phyloP scores from a whole-genome alignment of 495 filamentous ascomycete genomes.

The Penicillium argentinense region DNA sequence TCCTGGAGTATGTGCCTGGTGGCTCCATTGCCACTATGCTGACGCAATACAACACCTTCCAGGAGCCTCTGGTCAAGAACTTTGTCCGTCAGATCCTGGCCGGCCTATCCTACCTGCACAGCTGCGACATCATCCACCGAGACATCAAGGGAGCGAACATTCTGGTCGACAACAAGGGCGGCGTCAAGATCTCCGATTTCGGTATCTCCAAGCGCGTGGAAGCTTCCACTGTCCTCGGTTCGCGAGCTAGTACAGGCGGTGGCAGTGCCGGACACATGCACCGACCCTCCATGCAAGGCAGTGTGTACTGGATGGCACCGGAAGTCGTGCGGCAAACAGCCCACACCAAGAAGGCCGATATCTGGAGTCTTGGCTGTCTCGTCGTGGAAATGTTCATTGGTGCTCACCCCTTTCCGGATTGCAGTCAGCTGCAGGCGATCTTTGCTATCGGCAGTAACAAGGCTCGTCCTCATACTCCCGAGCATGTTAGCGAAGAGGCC shows the following conservation, averaged over 20 bases:
- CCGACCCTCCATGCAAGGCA: constrained; percentile 91
- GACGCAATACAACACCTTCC: constrained; percentile 92
- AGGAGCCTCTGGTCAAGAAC: constrained; percentile 90
- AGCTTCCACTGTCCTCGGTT: constrained; percentile 63
- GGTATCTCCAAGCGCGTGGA: constrained; percentile 98
- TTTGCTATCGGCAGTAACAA: constrained; percentile 93
- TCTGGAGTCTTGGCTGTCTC: constrained; percentile 95
- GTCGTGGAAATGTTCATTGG: constrained; percentile 99
- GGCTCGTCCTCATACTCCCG: constrained; percentile 86
- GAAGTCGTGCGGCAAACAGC: constrained; percentile 97
- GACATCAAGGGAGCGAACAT: constrained; percentile 99
- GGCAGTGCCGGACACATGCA: constrained; percentile 62
- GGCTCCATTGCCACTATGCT: constrained; percentile 98
- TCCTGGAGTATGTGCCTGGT: constrained; percentile 98
- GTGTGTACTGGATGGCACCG: constrained; percentile 99
- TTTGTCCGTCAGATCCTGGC: constrained; percentile 96
- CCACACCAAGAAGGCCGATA: constrained; percentile 99
- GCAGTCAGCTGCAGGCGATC: constrained; percentile 95
- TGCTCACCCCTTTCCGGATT: constrained; percentile 93
- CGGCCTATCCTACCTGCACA: constrained; percentile 94
- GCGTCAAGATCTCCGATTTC: constrained; percentile 99
- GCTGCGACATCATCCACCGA: constrained; percentile 93
- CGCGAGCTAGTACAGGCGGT: constrained; percentile 49
- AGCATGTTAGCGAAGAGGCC: constrained; percentile 83
- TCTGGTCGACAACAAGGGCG: constrained; percentile 97